phyloP scores from a whole-genome alignment of 140 eudicot species.

The Artemisia princeps region DNA sequence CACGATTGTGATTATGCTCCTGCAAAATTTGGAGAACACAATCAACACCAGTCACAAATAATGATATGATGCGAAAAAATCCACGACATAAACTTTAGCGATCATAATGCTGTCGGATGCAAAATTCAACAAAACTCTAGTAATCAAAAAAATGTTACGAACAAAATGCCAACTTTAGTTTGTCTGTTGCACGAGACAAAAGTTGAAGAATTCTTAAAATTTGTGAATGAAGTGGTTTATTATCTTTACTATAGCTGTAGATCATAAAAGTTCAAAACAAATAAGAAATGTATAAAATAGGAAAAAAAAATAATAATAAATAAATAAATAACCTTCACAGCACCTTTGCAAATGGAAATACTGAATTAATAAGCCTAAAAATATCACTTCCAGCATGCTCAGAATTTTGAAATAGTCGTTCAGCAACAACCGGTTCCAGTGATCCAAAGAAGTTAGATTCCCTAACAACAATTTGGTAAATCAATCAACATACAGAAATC shows the following conservation, averaged over 20 bases:
- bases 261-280: not conserved
- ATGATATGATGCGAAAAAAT: no score
- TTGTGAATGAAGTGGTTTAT: not conserved
- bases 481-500: constrained; percentile 10
- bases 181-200: no score
- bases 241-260: not conserved
- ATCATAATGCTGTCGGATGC: no score
- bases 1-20: constrained; percentile 61
- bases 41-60: no score
- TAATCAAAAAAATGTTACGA: no score
- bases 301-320: not conserved
- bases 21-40: constrained; percentile 29
- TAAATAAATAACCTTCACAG: constrained; percentile 18
- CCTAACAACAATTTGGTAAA: constrained; percentile 35
- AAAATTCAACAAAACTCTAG: no score
- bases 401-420: constrained; percentile 73
- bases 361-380: constrained; percentile 63
- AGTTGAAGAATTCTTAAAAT: no score
- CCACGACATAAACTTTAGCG: no score
- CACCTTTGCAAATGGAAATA: constrained; percentile 72
- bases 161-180: no score
- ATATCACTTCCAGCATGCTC: constrained; percentile 76
- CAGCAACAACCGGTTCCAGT: constrained; percentile 70
- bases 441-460: constrained; percentile 49
- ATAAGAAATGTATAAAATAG: not conserved